phyloP scores from a whole-genome alignment of 139 green algal species.

The Axilococcus clingmanii region DNA sequence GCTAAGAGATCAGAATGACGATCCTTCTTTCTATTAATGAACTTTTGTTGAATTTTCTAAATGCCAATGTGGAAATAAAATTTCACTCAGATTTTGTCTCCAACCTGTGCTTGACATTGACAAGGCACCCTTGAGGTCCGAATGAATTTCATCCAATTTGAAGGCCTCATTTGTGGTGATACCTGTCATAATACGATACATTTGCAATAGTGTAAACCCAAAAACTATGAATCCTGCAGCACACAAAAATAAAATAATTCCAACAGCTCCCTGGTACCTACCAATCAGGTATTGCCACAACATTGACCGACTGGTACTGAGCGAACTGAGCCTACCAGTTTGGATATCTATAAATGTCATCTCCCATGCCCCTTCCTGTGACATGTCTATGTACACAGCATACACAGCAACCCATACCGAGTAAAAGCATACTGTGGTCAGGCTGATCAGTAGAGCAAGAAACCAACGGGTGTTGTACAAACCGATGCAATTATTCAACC shows the following conservation, averaged over 20 bases:
- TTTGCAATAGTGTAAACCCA: conserved; percentile 15
- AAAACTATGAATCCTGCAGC: conserved; percentile 1
- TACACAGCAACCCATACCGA: conserved; percentile 6
- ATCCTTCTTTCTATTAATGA: neutral
- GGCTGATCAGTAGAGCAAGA: conserved; percentile 42
- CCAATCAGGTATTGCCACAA: neutral
- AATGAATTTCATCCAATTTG: neutral
- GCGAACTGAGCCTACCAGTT: neutral
- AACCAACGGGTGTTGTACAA: conserved; percentile 51
- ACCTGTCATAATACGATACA: conserved; percentile 10
- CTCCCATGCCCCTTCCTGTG: neutral
- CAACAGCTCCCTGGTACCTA: neutral
- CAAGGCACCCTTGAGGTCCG: neutral
- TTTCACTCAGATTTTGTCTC: conserved; percentile 11
- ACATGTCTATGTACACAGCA: conserved; percentile 4
- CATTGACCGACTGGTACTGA: neutral
- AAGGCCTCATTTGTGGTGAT: conserved; percentile 13
- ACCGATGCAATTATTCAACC: conserved; percentile 72
- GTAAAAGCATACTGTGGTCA: conserved; percentile 38
- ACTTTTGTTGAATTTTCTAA: neutral
- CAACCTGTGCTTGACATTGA: conserved; percentile 1
- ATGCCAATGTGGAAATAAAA: conserved; percentile 11
- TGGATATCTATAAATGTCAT: neutral
- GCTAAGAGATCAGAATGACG: no score
- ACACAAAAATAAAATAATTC: conserved; percentile 9